Evolutionary conservation across 2,329 filamentous ascomycete genomes (phyloP), one percentile per base, ranked within the genome.

Genomic region (Eurotiales sp.): DNA sequence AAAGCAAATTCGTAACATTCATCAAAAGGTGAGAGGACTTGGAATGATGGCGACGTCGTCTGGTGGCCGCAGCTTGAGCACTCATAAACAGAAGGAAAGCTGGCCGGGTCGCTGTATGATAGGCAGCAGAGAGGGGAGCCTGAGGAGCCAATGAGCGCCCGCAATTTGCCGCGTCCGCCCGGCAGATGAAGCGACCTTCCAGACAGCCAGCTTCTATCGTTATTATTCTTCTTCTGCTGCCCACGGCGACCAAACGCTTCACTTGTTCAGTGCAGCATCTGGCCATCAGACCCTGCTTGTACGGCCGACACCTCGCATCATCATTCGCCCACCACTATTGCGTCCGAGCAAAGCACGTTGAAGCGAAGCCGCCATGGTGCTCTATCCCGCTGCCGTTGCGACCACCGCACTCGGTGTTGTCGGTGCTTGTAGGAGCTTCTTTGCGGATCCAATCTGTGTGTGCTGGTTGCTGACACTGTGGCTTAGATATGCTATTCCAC

Each of bases 401-500:
- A 80, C 80, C 62, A 79, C 84, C 61, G 83, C 87, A 65, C 75
- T 91, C 63, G 75, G 80, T 52, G 78, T 93, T 55, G 83, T 91
- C 63, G 88, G 86, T 79, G 77, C 84, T 71, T 93, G 89, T 95
- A 82, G 72, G 88, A 41, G 45, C 43, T 49, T 23, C 40, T 32
- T 10, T 5, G 29, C 37, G 17, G 11, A 5, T 22, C 25, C 12
- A 19, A 11, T 6, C 21, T 76, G n/a, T n/a, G n/a, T n/a, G n/a
- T 29, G 12, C 21, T 15, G 4, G 6, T 11, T 22, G 50, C 45
- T 51, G 25, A 48, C 40, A 42, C 15, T 51, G 43, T 53, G 27
- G 19, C 39, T 15, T 59, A 99, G 93, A 99, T 75, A 95, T 99
- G 90, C 89, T 99, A 70, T 96, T 99, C 70, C 95, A 93, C 66